Conservation (phyloP, 2,329 filamentous ascomycete species). For the Nigrospora oryzae region DNA sequence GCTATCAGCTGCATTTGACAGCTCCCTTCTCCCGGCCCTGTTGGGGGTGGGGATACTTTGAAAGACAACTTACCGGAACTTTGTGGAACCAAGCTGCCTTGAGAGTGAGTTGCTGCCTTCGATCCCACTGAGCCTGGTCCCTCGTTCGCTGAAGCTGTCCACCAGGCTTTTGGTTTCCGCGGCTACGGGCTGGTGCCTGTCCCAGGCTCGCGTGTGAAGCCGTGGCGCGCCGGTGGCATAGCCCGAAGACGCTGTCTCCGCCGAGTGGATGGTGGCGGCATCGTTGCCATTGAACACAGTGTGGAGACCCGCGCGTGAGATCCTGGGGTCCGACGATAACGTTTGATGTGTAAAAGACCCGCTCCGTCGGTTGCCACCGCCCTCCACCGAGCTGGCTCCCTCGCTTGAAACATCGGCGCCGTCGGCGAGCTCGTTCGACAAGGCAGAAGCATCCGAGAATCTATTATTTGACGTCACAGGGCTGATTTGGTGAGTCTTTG, state of each 20-base stretch:
- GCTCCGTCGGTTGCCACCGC: slow-evolving; percentile 34
- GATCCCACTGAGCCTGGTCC: slow-evolving; percentile 30
- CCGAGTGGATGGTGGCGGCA: slow-evolving; percentile 15
- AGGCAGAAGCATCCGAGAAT: slow-evolving; percentile 44
- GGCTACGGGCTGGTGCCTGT: slow-evolving; percentile 42
- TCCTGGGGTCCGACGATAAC: slow-evolving; percentile 30
- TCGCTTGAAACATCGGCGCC: slow-evolving; percentile 49
- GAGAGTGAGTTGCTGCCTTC: slow-evolving; percentile 43
- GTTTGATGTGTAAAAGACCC: slow-evolving; percentile 37
- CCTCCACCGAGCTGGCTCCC: slow-evolving; percentile 48
- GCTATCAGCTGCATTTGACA: too few species aligned
- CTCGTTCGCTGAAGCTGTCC: slow-evolving; percentile 36
- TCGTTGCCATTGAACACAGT: slow-evolving; percentile 24
- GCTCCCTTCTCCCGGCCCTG: too few species aligned
- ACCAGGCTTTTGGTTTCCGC: slow-evolving; percentile 36
- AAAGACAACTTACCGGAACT: slow-evolving; percentile 32
- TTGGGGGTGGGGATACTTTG: too few species aligned
- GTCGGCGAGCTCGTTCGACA: slow-evolving; percentile 42
- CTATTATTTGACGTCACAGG: slow-evolving; percentile 32
- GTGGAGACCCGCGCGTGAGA: slow-evolving; percentile 27
- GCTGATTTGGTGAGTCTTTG: slow-evolving; percentile 50
- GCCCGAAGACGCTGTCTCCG: slow-evolving; percentile 38
- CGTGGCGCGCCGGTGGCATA: slow-evolving; percentile 28
- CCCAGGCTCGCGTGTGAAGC: slow-evolving; percentile 34
- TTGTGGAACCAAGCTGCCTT: slow-evolving; percentile 44